Evolutionary conservation across 768 basidiomycete genomes (phyloP).

Genomic region (Kwoniella sp.): DNA sequence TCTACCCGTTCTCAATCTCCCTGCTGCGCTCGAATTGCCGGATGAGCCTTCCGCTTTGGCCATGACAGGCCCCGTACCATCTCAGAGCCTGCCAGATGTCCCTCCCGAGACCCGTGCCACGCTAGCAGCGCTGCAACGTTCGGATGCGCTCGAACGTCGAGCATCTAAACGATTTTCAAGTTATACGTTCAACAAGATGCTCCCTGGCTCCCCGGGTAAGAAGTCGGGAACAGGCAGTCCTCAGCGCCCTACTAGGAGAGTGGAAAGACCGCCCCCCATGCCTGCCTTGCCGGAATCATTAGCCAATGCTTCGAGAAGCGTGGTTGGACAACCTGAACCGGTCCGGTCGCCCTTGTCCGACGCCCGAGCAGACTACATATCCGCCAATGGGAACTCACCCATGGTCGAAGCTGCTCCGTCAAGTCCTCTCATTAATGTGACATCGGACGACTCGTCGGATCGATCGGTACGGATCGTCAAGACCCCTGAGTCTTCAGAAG

Average conservation of each 20-base stretch:
- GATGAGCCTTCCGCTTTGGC: background rate
- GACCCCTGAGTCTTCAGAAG: constrained; percentile 31
- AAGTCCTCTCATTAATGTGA: constrained; percentile 1
- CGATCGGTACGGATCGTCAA: constrained; percentile 14
- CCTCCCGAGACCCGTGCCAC: constrained; percentile 53
- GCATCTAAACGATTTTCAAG: constrained; percentile 94
- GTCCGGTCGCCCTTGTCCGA: background rate
- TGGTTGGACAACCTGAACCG: too few species aligned
- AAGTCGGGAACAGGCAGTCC: constrained; percentile 26
- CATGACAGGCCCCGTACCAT: constrained; percentile 2
- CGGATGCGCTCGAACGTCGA: constrained; percentile 77
- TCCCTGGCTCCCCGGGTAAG: constrained; percentile 54
- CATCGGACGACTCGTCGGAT: constrained; percentile 7
- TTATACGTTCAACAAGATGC: constrained; percentile 92
- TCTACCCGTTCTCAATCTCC: constrained; percentile 21
- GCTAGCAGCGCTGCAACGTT: constrained; percentile 84
- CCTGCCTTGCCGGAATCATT: constrained; percentile 37
- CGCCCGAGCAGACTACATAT: background rate
- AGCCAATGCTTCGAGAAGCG: constrained; percentile 1
- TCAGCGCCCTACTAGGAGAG: constrained; percentile 35
- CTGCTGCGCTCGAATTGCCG: constrained; percentile 11
- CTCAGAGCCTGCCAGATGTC: constrained; percentile 8
- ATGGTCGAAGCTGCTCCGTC: background rate
- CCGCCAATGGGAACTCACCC: constrained; percentile 1
- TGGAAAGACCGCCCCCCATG: constrained; percentile 35